Evolutionary conservation across 345 rosid species (phyloP).

Genomic region (Punica granatum): DNA sequence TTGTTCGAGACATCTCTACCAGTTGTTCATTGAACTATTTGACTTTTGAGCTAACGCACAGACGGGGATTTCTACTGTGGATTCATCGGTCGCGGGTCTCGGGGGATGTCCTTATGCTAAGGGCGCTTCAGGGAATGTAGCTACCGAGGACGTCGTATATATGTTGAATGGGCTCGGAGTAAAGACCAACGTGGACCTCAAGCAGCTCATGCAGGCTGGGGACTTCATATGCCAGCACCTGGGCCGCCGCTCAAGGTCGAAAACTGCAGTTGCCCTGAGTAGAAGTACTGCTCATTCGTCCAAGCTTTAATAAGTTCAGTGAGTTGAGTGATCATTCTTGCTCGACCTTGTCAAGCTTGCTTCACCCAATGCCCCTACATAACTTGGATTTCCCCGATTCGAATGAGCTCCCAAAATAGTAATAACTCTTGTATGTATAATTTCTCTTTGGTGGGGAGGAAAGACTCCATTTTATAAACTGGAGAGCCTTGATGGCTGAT

Average conservation of each 20-base stretch:
- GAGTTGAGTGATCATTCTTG: not conserved
- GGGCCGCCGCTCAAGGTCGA: slow-evolving; percentile 50
- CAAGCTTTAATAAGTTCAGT: slow-evolving; percentile 17
- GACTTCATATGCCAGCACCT: slow-evolving; percentile 64
- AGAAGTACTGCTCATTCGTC: slow-evolving; percentile 25
- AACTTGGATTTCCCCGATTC: not conserved
- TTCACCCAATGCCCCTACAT: not conserved
- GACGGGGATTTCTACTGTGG: slow-evolving; percentile 66
- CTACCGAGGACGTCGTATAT: slow-evolving; percentile 75
- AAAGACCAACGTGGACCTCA: slow-evolving; percentile 52
- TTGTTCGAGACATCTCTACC: not conserved
- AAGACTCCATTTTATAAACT: too few species aligned
- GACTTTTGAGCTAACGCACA: slow-evolving; percentile 10
- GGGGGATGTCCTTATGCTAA: slow-evolving; percentile 86
- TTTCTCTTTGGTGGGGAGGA: too few species aligned
- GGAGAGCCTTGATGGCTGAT: too few species aligned
- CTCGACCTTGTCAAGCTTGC: not conserved
- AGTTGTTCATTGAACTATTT: not conserved
- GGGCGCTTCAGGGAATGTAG: slow-evolving; percentile 82
- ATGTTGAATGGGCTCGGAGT: slow-evolving; percentile 72
- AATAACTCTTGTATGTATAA: too few species aligned
- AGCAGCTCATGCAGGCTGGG: slow-evolving; percentile 55
- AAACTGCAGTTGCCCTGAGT: slow-evolving; percentile 50
- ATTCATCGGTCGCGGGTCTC: slow-evolving; percentile 67
- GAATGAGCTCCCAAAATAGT: too few species aligned